A percentile compares a stretch with the other conserved stretches of the same genome.
phyloP scores from a whole-genome alignment of 305 asterid species.

The Coffea humblotiana region DNA sequence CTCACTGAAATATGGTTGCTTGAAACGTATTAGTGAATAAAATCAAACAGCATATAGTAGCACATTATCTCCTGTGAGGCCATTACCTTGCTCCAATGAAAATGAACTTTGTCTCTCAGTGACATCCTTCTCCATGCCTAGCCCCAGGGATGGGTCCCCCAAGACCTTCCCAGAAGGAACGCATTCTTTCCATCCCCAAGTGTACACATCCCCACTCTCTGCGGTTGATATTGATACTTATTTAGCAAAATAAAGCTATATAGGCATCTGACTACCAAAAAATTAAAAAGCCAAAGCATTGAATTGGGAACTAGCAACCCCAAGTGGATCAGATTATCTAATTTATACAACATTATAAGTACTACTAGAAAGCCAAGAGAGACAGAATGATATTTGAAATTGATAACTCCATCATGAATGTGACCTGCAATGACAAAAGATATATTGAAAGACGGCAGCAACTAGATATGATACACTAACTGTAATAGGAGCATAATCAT shows the following conservation, averaged over 20 bases:
- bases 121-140: conserved; percentile 51
- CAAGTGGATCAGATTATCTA: not conserved
- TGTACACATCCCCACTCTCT: conserved; percentile 81
- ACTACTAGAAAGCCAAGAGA: not conserved
- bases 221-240: conserved; percentile 32
- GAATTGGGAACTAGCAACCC: not conserved
- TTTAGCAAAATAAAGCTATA: not conserved
- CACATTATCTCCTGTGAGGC: not conserved
- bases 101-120: conserved; percentile 47
- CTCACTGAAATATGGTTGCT: conserved; percentile 61
- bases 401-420: not conserved
- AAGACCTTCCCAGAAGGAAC: conserved; percentile 84
- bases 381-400: not conserved
- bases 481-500: not conserved
- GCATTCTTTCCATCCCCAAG: conserved; percentile 99
- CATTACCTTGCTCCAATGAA: conserved; percentile 65
- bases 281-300: not conserved
- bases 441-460: not conserved
- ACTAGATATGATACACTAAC: not conserved
- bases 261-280: not conserved
- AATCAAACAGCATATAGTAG: conserved; percentile 16
- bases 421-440: not conserved
- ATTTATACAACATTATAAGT: not conserved
- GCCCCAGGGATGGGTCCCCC: conserved; percentile 57
- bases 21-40: conserved; percentile 39